Evolutionary conservation across 371 early-diverging fungal genomes (phyloP), one percentile per base, ranked within the genome.

Genomic region (Entomophthora muscae): DNA sequence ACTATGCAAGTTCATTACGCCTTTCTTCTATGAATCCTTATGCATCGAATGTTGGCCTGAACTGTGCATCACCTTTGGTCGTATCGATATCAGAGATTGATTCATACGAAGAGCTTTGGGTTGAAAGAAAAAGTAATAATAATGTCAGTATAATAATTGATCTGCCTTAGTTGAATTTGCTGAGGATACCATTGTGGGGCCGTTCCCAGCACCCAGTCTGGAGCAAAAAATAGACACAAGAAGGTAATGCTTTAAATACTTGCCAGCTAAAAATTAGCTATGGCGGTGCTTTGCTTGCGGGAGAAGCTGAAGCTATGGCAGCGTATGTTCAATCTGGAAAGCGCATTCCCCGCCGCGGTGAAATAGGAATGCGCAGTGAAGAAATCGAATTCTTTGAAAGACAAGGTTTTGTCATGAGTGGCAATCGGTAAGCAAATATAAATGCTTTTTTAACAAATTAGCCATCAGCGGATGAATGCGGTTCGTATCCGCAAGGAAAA

Each of bases 331-430:
- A 91, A 66, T 78, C 86, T 51, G 94, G 94, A 33, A 92, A 94
- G 73, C 89, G 95, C 70, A 94, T 96, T 66, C 95, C 95, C 17
- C 87, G 95, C 32, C 87, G 95, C 77, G 97, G 95, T 78, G 95
- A 96, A 76, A 92, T 96, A 71, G 95, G 95, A 52, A 71, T 94
- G 22, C 83, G 83, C 61, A 82, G 86, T 56, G 78, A 86, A 27
- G 78, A 91, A 71, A 96, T 96, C 70, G 80, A 83, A 64, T 71
- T 79, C 17, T 91, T 78, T 71, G 95, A 96, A 71, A 70, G 71
- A n/a, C 85, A 83, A 0, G 97, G 97, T 24, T 96, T 81, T 72
- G 97, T 95, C 21, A 96, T 96, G 97, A 86, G 87, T 65, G 97
- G 97, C 32, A 89, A 83, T 69, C 78, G 95, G 81, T 79, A 78